Conservation (phyloP, 2,329 filamentous ascomycete species). For the Xylariaceae sp. region DNA sequence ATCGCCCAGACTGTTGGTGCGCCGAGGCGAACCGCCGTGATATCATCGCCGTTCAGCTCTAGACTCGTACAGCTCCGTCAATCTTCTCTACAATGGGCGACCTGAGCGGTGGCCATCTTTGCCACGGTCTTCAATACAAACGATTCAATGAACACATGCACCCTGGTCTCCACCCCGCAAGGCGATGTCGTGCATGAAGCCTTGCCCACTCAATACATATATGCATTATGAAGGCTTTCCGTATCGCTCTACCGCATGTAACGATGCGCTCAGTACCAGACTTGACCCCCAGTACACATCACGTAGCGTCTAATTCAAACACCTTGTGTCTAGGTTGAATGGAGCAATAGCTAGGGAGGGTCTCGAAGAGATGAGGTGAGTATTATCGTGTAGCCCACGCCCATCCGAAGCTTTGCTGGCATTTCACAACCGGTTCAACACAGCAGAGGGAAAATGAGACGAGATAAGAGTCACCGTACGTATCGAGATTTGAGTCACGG, state of each 20-base stretch:
- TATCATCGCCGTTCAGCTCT: constrained; percentile 22
- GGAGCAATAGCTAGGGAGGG: too few relatives aligned
- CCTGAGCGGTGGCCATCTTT: constrained; percentile 8
- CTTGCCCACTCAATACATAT: constrained; percentile 15
- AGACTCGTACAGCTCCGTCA: background rate
- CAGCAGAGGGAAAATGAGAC: constrained; percentile 9
- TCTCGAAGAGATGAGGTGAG: background rate
- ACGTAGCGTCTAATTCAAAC: background rate
- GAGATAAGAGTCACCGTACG: constrained; percentile 9
- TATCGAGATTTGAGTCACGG: constrained; percentile 16
- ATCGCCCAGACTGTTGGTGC: constrained; percentile 21
- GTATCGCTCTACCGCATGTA: constrained; percentile 3
- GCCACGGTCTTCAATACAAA: constrained; percentile 7
- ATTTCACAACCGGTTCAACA: constrained; percentile 12
- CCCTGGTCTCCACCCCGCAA: constrained; percentile 19
- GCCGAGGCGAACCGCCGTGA: constrained; percentile 19
- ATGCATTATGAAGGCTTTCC: background rate
- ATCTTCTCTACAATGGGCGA: constrained; percentile 1
- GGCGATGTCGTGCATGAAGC: constrained; percentile 27
- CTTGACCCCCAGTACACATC: background rate
- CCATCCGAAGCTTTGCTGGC: constrained; percentile 14
- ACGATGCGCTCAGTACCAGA: background rate
- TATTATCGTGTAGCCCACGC: constrained; percentile 14
- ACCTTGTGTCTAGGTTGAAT: too few relatives aligned
- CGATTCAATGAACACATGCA: background rate